phyloP scores from a whole-genome alignment of 805 yeast species.

The Ogataea trehaloabstinens region DNA sequence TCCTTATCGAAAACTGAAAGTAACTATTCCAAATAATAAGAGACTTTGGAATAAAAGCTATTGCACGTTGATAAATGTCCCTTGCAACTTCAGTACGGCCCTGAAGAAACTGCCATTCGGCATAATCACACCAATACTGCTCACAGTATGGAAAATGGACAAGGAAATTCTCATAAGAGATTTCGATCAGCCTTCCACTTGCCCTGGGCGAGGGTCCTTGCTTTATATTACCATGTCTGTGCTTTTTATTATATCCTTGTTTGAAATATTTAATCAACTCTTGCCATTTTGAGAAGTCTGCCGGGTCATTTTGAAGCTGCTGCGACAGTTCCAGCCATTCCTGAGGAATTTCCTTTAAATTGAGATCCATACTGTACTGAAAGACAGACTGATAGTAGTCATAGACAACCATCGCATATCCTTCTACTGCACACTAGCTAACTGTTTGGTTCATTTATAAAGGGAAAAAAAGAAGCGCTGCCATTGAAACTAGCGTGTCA shows the following conservation, averaged over 20 bases:
- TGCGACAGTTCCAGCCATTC: constrained; percentile 35
- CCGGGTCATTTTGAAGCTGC: constrained; percentile 33
- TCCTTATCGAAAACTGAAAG: constrained; percentile 37
- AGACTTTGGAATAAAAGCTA: constrained; percentile 42
- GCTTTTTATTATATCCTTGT: constrained; percentile 11
- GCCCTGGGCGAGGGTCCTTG: constrained; percentile 1
- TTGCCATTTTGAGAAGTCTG: constrained; percentile 37
- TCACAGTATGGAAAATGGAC: constrained; percentile 47
- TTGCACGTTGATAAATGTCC: constrained; percentile 37
- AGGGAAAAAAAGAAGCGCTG: no score
- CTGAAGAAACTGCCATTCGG: constrained; percentile 43
- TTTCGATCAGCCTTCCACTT: constrained; percentile 4
- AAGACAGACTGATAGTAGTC: no score
- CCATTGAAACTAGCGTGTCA: no score
- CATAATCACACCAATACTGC: constrained; percentile 59
- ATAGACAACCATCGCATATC: no score
- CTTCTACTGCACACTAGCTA: no score
- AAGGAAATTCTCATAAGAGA: constrained; percentile 42
- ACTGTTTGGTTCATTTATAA: no score
- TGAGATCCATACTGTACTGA: constrained; percentile 8
- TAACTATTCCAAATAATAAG: constrained; percentile 51
- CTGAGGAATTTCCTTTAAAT: constrained; percentile 18
- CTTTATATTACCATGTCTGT: constrained; percentile 4
- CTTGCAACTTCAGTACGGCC: constrained; percentile 40
- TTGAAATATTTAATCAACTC: constrained; percentile 36